Percentiles rank a stretch among this genome's conserved stretches.
phyloP scores from a whole-genome alignment of 2,329 filamentous ascomycete genomes.

The Rutstroemia sp. region DNA sequence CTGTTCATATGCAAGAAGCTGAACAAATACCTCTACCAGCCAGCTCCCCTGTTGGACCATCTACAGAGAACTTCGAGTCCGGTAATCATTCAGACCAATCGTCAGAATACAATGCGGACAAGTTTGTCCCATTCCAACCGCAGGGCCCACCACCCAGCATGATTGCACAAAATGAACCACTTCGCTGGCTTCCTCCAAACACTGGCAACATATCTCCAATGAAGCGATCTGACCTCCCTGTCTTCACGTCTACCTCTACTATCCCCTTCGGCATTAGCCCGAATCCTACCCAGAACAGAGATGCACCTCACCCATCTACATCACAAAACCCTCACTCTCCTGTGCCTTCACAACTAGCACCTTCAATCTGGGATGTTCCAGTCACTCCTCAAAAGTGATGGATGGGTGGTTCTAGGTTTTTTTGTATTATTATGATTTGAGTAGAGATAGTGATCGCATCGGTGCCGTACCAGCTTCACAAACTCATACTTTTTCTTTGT shows the following conservation, averaged over 20 bases:
- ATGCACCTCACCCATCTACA: constrained; percentile 1
- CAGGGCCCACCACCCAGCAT: constrained; percentile 40
- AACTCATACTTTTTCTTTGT: constrained; percentile 1
- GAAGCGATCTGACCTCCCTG: constrained; percentile 25
- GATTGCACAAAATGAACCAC: constrained; percentile 33
- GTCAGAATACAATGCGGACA: constrained; percentile 25
- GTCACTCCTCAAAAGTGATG: constrained; percentile 27
- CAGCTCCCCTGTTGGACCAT: constrained; percentile 17
- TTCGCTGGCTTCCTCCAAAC: constrained; percentile 48
- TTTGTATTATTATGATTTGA: neutral
- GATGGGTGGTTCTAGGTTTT: neutral
- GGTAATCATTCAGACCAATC: constrained; percentile 6
- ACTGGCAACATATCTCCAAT: constrained; percentile 21
- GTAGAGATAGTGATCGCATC: neutral
- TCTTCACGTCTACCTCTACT: constrained; percentile 26
- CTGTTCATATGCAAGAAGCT: constrained; percentile 16
- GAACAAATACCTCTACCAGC: constrained; percentile 19
- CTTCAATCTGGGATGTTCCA: constrained; percentile 30
- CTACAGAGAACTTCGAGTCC: neutral
- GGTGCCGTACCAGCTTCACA: neutral
- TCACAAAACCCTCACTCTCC: neutral
- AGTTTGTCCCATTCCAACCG: constrained; percentile 49
- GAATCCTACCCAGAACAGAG: neutral
- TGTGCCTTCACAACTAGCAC: constrained; percentile 8
- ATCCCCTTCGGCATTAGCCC: constrained; percentile 25